phyloP scores from a whole-genome alignment of 225 moss, liverwort and hornwort species.

The Thuidium tamariscinum region DNA sequence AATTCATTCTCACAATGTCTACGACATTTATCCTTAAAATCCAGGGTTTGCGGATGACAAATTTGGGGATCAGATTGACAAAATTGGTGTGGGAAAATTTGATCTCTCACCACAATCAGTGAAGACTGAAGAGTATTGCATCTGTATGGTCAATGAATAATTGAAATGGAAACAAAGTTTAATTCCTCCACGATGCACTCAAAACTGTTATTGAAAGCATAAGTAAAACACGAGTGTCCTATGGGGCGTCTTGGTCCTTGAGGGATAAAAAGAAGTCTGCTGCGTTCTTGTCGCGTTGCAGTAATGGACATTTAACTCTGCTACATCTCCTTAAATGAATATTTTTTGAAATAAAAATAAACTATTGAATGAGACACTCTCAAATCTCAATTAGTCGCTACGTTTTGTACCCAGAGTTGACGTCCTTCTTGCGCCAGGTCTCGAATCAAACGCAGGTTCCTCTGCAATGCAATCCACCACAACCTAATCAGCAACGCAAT shows the following conservation, averaged over 20 bases:
- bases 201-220: not conserved
- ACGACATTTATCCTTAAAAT: not conserved
- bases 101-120: not conserved
- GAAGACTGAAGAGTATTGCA: not conserved
- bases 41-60: not conserved
- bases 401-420: not conserved
- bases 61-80: not conserved
- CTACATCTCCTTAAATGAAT: not conserved
- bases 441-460: not conserved
- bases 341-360: not conserved
- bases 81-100: not conserved
- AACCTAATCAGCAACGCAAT: not conserved
- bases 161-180: not conserved
- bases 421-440: not conserved
- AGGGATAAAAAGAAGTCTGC: not conserved
- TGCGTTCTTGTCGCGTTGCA: not conserved
- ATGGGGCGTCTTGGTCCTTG: not conserved
- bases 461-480: not conserved
- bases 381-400: not conserved
- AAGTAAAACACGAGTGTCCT: not conserved
- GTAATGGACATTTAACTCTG: not conserved
- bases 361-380: too few relatives aligned
- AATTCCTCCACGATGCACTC: not conserved
- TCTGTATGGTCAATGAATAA: not conserved
- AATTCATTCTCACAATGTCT: not conserved